Evolutionary conservation across 163 green algal species (phyloP), one percentile per base, ranked within the genome.

Genomic region (Chlorella variabilis): DNA sequence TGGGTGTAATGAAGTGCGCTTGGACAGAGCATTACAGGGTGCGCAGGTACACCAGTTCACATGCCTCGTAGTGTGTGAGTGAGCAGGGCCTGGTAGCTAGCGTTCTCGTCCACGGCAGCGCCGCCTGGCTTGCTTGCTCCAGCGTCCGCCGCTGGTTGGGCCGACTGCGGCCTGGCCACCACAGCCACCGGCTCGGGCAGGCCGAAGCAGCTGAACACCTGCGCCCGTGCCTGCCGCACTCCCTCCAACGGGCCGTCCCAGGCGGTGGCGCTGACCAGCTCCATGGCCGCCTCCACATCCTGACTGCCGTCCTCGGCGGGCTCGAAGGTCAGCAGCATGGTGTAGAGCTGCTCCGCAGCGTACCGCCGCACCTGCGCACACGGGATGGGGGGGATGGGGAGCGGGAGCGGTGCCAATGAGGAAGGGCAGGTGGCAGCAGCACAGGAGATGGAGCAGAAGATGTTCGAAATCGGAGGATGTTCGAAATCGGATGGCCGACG

Each of bases 281-380:
- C 71, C 67, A 76, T 25, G 0, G 77, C 83, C 8, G 65, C 54
- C 4, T 87, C 83, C 21, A 56, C 42, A 15, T 62, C 56, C 54
- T 71, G 41, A 21, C 36, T 65, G 66, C 41, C 77, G 9, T 62
- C 58, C 51, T 79, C 83, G 5, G 31, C 83, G 0, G 62, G 48
- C 27, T 85, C 83, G 20, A 71, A 54, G 21, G 42, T 77, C 39
- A 98, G 87, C 81, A 96, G 83, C 45, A 86, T 71, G 42, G 96
- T 71, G 85, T 98, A 97, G 33, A 96, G 81, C 85, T 95, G 90
- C 89, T 98, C 94, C 15, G 94, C 93, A n/a, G 87, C 82, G 62
- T 91, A 77, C 3, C 89, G 86, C 5, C 94, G 88, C 69, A 97
- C 91, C 85, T 91, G 84, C 65, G 49, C n/a, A n/a, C n/a, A n/a